Conservation (phyloP, 2,329 filamentous ascomycete species). For the Hymenotorrendiella dingleyae region DNA sequence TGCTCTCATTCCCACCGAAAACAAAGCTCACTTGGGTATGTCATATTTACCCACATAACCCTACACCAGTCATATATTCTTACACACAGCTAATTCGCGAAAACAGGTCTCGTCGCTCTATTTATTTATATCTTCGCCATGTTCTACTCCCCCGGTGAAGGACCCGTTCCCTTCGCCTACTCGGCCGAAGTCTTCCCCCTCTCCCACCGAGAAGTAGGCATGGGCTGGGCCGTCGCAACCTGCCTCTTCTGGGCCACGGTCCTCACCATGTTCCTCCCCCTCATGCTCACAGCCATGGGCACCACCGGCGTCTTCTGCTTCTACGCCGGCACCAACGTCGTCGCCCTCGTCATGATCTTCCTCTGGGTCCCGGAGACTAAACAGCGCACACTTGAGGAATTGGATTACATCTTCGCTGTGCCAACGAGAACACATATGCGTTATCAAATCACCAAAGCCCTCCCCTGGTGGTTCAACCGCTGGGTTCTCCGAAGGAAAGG, state of each 20-base stretch:
- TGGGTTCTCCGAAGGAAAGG: conserved; percentile 31
- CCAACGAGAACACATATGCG: conserved; percentile 26
- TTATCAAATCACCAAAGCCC: conserved; percentile 26
- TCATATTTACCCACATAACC: too few relatives aligned
- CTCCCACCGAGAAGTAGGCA: conserved; percentile 57
- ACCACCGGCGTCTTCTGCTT: conserved; percentile 42
- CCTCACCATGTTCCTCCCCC: conserved; percentile 47
- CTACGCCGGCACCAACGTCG: conserved; percentile 50
- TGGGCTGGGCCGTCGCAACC: conserved; percentile 57
- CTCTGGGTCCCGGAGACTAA: conserved; percentile 55
- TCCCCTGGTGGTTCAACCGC: conserved; percentile 21
- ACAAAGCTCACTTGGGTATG: conserved; percentile 41
- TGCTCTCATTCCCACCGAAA: conserved; percentile 40
- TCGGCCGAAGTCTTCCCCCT: conserved; percentile 59
- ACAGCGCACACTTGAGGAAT: conserved; percentile 32
- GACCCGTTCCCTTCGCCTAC: conserved; percentile 57
- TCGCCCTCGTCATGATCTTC: conserved; percentile 51
- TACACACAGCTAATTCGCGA: too few relatives aligned
- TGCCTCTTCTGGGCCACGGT: conserved; percentile 55
- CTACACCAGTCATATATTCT: conserved; percentile 55
- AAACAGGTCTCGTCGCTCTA: conserved; percentile 51
- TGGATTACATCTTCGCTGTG: conserved; percentile 42
- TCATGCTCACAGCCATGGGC: conserved; percentile 22
- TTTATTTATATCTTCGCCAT: conserved; percentile 61
- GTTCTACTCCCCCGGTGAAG: conserved; percentile 61